These are phyloP conservation scores for Quercus glauca DNA, from an alignment of 306 rosid species.

Conservation along the genomic window DNA sequence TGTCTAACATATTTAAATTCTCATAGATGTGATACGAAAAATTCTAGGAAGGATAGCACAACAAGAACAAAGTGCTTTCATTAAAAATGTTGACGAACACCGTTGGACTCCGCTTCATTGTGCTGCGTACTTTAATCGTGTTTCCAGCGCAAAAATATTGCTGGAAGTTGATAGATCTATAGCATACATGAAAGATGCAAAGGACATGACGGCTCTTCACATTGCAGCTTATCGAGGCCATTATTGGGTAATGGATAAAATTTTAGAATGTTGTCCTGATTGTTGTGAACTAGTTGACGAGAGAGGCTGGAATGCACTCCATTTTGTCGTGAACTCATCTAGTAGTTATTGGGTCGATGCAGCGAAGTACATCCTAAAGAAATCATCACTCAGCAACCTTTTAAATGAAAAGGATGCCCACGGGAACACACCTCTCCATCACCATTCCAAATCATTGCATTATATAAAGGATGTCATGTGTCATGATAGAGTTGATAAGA, in stretches of 20 bases:
- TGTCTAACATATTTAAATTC: too few relatives aligned
- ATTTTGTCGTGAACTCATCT: not conserved
- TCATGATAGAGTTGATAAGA: too few relatives aligned
- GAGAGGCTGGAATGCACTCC: not conserved
- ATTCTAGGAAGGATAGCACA: not conserved
- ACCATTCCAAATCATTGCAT: not conserved
- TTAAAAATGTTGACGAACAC: not conserved
- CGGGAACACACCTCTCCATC: not conserved
- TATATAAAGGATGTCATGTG: too few relatives aligned
- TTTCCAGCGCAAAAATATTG: not conserved
- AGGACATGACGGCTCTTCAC: not conserved
- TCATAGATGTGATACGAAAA: not conserved
- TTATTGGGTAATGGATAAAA: fast-evolving
- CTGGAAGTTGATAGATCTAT: not conserved
- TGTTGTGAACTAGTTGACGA: not conserved
- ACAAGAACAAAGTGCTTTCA: not conserved
- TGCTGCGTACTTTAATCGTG: not conserved
- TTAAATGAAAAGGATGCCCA: not conserved
- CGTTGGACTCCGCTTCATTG: not conserved
- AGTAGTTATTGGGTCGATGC: fast-evolving
- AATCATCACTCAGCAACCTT: not conserved
- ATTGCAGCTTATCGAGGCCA: not conserved
- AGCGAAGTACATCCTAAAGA: fast-evolving
- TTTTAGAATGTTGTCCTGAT: not conserved
- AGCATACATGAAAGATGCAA: not conserved